Evolutionary conservation across 1,284 basidiomycete genomes (phyloP).

Genomic region (Cryptococcus sp.): DNA sequence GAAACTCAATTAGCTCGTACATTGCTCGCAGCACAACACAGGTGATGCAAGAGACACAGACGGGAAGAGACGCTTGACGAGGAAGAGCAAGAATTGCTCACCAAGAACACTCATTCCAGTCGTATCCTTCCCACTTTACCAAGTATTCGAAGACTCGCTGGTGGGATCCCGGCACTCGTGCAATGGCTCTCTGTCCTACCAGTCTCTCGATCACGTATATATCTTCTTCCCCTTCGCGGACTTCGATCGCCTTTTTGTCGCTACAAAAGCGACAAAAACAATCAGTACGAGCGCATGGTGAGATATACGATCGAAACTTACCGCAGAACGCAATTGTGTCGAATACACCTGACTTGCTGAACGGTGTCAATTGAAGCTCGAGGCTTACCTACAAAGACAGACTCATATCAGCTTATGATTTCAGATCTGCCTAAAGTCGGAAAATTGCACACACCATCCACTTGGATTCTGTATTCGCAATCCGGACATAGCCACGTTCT

Average conservation of each 20-base stretch:
- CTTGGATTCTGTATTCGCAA: conserved; percentile 5
- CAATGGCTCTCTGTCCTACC: conserved; percentile 11
- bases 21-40: background rate
- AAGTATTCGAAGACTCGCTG: conserved; percentile 19
- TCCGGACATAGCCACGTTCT: conserved; percentile 18
- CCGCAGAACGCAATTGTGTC: conserved; percentile 22
- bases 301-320: conserved; percentile 1
- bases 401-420: background rate
- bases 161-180: conserved; percentile 1
- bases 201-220: conserved; percentile 16
- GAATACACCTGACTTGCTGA: conserved; percentile 17
- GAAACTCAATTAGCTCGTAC: background rate
- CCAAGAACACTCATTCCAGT: conserved; percentile 23
- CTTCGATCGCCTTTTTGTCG: conserved; percentile 16
- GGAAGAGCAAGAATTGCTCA: conserved; percentile 4
- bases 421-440: background rate
- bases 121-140: conserved; percentile 25
- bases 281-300: background rate
- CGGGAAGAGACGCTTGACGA: no score
- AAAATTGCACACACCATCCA: conserved; percentile 5
- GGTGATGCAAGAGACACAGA: background rate
- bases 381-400: background rate
- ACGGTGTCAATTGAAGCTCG: conserved; percentile 10
- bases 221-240: conserved; percentile 7
- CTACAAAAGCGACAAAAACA: background rate